Base-by-base conservation (phyloP, 257 asterid genomes). In the Thymus quinquecostatus region DNA sequence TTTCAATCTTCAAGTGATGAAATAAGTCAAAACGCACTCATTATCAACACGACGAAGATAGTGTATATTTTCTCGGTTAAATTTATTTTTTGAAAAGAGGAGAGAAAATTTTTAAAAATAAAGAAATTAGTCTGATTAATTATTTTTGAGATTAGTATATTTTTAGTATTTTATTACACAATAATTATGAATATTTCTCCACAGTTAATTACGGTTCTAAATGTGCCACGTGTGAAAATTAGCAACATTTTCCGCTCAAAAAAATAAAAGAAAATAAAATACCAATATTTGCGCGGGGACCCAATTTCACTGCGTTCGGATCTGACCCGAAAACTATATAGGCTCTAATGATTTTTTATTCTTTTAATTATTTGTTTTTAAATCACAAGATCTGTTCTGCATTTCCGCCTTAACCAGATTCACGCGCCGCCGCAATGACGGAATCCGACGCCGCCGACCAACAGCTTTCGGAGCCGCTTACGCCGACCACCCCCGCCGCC, bases 401-500 rank as follows among this genome's bases (percentile, higher is more conserved):
- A 62, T 66, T 51, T 70, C 71, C 27, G 67, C 55, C 63, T 47
- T 45, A 68, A 2, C 77, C 70, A 60, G 81, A 78, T 82, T 77
- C 83, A 84, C 87, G 80, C 85, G 85, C 87, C 89, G 75, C 85
- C 84, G 78, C 80, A 60, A 81, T 86, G 84, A 34, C 83, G 56
- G 88, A 79, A 27, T 36, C 84, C 51, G 28, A 81, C 51, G 48
- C 75, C 65, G 53, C 75, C 63, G 78, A 60, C 1, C 75, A 73
- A 14, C 80, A 73, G 12, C 81, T 66, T 10, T 66, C 75, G 57
- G 85, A 76, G 44, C 56, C 81, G 2, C 80, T 75, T 4, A 61
- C 86, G 2, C 74, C 82, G 1, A 41, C 82, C 21, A 69, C 80
- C 8, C 75, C 82, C 57, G n/a, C 73, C 12, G 55, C 73, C 0